phyloP scores from a whole-genome alignment of 495 filamentous ascomycete species.

The Haplographium delicatum region DNA sequence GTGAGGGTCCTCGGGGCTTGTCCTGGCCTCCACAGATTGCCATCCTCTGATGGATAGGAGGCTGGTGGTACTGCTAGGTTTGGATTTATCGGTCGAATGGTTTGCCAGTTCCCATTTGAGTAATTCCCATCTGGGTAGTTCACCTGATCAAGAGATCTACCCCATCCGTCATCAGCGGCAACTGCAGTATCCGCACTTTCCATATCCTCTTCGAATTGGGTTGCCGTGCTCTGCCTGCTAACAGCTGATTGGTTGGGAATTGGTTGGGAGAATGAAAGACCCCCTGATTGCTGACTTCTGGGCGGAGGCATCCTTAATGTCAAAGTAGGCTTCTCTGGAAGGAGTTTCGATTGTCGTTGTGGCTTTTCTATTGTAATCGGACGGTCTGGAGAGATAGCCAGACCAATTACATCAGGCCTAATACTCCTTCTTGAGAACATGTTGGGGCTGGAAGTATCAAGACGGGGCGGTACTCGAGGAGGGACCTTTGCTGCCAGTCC shows the following conservation, averaged over 20 bases:
- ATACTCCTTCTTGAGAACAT: constrained; percentile 27
- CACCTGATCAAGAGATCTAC: constrained; percentile 8
- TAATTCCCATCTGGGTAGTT: neutral
- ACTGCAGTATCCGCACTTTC: constrained; percentile 16
- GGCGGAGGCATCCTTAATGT: constrained; percentile 16
- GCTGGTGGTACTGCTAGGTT: neutral
- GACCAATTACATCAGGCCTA: constrained; percentile 32
- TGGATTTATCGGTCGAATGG: constrained; percentile 6
- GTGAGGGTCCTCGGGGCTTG: neutral
- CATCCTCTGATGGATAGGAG: neutral
- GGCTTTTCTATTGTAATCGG: neutral
- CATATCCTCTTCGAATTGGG: constrained; percentile 23
- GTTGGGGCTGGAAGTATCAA: constrained; percentile 25
- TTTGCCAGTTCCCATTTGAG: constrained; percentile 5
- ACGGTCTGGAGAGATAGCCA: constrained; percentile 35
- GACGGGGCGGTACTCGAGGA: constrained; percentile 26
- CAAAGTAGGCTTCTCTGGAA: constrained; percentile 27
- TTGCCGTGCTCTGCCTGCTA: constrained; percentile 21
- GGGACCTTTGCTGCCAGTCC: constrained; percentile 29
- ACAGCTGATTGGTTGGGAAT: neutral
- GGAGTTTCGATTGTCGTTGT: constrained; percentile 15
- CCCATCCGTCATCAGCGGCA: constrained; percentile 11
- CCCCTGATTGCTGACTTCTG: constrained; percentile 13
- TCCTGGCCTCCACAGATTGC: constrained; percentile 3
- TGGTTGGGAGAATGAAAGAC: constrained; percentile 16